Conservation (phyloP, 495 filamentous ascomycete species). For the Penicillium coprophilum region DNA sequence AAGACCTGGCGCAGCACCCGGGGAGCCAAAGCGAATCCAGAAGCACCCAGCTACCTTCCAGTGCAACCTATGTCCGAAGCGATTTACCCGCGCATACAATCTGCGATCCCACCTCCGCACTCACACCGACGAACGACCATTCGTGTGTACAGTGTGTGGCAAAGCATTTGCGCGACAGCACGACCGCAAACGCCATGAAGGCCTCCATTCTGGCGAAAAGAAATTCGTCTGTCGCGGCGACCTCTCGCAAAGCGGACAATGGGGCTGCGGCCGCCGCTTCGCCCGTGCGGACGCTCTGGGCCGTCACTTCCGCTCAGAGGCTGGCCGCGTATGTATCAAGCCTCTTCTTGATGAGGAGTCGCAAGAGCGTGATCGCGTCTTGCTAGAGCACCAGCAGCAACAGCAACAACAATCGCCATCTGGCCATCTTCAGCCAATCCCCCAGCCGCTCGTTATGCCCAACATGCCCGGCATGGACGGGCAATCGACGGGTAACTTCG, state of each 20-base stretch:
- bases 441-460: slow-evolving; percentile 44
- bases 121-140: slow-evolving; percentile 88
- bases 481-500: slow-evolving; percentile 53
- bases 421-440: slow-evolving; percentile 43
- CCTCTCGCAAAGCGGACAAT: slow-evolving; percentile 74
- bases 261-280: slow-evolving; percentile 93
- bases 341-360: slow-evolving; percentile 89
- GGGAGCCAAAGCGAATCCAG: slow-evolving; percentile 73
- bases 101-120: slow-evolving; percentile 88
- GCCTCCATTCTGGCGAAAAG: slow-evolving; percentile 88
- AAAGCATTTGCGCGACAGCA: slow-evolving; percentile 97
- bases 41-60: slow-evolving; percentile 95
- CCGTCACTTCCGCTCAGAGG: slow-evolving; percentile 95
- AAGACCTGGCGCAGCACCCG: slow-evolving; percentile 65
- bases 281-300: slow-evolving; percentile 94
- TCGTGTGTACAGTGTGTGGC: slow-evolving; percentile 93
- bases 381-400: slow-evolving; percentile 63
- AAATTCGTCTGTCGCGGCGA: slow-evolving; percentile 96
- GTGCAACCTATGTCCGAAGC: slow-evolving; percentile 80
- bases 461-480: slow-evolving; percentile 43
- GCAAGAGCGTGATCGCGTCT: slow-evolving; percentile 65
- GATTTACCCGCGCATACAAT: slow-evolving; percentile 87
- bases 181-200: slow-evolving; percentile 88
- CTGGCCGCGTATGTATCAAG: slow-evolving; percentile 93
- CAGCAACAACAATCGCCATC: slow-evolving; percentile 33